Conservation (phyloP, 2,329 filamentous ascomycete species). For the Leptographium wingfieldii region DNA sequence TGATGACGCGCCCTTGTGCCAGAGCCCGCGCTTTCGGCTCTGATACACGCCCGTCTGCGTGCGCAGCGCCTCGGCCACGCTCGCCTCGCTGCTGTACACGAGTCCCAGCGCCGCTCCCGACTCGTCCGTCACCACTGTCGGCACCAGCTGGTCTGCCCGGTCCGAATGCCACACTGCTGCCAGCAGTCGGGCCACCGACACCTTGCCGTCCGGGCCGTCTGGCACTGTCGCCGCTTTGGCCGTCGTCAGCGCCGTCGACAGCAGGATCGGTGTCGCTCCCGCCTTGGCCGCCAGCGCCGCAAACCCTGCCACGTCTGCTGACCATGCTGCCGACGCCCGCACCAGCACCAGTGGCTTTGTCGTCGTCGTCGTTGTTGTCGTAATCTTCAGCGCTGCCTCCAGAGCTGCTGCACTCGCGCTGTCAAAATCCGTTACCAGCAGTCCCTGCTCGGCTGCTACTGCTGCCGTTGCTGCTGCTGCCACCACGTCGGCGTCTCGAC, state of each 20-base stretch:
- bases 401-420: constrained; percentile 14
- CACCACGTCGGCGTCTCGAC: constrained; percentile 11
- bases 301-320: constrained; percentile 21
- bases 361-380: constrained; percentile 25
- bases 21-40: constrained; percentile 86
- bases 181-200: constrained; percentile 59
- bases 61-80: constrained; percentile 71
- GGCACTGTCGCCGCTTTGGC: constrained; percentile 52
- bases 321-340: constrained; percentile 29
- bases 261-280: constrained; percentile 46
- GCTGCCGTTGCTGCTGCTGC: constrained; percentile 15
- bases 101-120: constrained; percentile 71
- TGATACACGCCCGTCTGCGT: constrained; percentile 81
- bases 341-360: constrained; percentile 37
- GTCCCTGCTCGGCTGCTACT: constrained; percentile 31
- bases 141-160: constrained; percentile 68
- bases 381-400: constrained; percentile 25
- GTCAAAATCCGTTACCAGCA: constrained; percentile 42
- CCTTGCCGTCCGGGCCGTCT: constrained; percentile 53
- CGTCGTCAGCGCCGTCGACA: constrained; percentile 53
- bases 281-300: constrained; percentile 16
- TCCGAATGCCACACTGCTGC: constrained; percentile 69
- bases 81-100: constrained; percentile 90
- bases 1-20: constrained; percentile 93
- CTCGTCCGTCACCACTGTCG: constrained; percentile 87